phyloP scores from a whole-genome alignment of 805 yeast genomes.

The Priceomyces melissophilus region DNA sequence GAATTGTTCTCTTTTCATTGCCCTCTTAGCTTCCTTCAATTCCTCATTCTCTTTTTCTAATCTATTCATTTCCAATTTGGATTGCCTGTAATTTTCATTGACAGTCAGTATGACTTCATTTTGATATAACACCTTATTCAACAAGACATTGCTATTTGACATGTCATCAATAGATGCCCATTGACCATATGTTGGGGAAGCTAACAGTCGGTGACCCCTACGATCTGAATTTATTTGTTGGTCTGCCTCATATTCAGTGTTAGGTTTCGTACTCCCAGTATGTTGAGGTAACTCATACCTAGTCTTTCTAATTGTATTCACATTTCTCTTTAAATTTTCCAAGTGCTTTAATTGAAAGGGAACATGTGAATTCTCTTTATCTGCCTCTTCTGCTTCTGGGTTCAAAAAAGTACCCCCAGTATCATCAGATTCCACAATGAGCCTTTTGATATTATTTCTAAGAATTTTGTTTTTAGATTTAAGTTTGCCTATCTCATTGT shows the following conservation, averaged over 20 bases:
- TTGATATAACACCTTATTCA: slow-evolving; percentile 8
- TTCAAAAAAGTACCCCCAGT: slow-evolving; percentile 8
- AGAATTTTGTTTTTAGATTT: slow-evolving; percentile 7
- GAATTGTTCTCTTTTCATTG: background rate
- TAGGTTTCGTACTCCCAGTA: background rate
- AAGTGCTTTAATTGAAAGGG: slow-evolving; percentile 8
- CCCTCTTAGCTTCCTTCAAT: background rate
- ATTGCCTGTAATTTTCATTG: slow-evolving; percentile 1
- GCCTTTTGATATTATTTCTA: slow-evolving; percentile 8
- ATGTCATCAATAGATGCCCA: background rate
- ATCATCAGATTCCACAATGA: slow-evolving; percentile 9
- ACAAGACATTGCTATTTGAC: slow-evolving; percentile 4
- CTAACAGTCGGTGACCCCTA: background rate
- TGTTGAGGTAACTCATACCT: slow-evolving; percentile 17
- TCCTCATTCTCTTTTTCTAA: slow-evolving; percentile 1
- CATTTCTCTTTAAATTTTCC: slow-evolving; percentile 19
- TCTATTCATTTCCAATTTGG: slow-evolving; percentile 1
- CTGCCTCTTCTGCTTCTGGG: slow-evolving; percentile 4
- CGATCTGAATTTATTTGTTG: background rate
- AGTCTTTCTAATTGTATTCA: slow-evolving; percentile 18
- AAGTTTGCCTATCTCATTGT: slow-evolving; percentile 8
- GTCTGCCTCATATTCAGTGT: background rate
- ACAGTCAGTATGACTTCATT: slow-evolving; percentile 5
- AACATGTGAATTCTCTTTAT: slow-evolving; percentile 4
- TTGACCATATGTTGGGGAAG: too few species aligned